Evolutionary conservation across 2,329 filamentous ascomycete species (phyloP), one percentile per base, ranked within the genome.

Genomic region (Fusarium transvaalense): DNA sequence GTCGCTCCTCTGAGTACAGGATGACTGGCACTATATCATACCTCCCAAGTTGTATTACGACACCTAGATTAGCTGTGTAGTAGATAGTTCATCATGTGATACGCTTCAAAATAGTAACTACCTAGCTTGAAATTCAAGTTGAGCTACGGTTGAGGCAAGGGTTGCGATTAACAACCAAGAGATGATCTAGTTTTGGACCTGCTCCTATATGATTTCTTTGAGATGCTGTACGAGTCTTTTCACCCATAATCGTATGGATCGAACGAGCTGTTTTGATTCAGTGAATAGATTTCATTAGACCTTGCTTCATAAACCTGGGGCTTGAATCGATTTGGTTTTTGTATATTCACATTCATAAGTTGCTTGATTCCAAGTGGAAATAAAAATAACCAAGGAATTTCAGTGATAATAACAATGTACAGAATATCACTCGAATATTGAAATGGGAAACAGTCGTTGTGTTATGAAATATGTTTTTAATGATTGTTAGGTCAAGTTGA

Each of bases 51-150:
- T 17, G 9, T 25, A 17, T 10, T 25, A 4, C 8, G 25, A 17
- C 10, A 17, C 5, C 12, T 25, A 5, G 39, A 3, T 4, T 12
- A 10, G 1, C 2, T 4, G 10, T 25, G 3, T 6, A 42, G 6
- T 1, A 12, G 9, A 2, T 3, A 42, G 8, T 8, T 17, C 3
- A 27, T 14, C 9, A 42, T 3, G 15, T 10, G 12, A 25, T 7
- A 17, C 1, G 10, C 1, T 10, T 17, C 10, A 12, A 10, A 12
- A 2, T 3, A 42, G 10, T 6, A 17, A 6, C 5, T 6, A 17
- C 17, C 5, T 25, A 17, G 21, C 15, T 42, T 17, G 14, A 10
- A 25, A 25, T 42, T 25, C 39, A 42, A 42, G 14, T 15, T 6
- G 17, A 17, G 9, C 15, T 25, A 13, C 12, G 9, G 23, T 27